A percentile compares a stretch with the other conserved stretches of the same genome.
phyloP scores from a whole-genome alignment of 2,329 filamentous ascomycete genomes.

The Fusarium luffae region DNA sequence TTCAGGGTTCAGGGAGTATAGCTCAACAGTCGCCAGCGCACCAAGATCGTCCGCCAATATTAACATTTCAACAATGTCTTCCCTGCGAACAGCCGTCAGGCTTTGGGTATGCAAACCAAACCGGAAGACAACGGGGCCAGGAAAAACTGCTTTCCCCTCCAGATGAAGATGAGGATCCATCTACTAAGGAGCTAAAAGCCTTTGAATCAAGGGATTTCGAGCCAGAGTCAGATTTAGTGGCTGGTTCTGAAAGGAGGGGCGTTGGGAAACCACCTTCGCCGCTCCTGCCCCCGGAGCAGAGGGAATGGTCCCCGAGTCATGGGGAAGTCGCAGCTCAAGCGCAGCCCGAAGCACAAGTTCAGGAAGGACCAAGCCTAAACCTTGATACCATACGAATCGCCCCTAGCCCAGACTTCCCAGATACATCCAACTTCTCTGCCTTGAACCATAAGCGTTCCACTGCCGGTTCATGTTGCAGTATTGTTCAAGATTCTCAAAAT shows the following conservation, averaged over 20 bases:
- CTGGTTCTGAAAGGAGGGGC: background rate
- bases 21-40: background rate
- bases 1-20: conserved; percentile 4
- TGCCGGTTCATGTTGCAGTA: too few relatives aligned
- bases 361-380: conserved; percentile 2
- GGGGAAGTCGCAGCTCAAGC: background rate
- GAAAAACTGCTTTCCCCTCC: background rate
- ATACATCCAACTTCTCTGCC: background rate
- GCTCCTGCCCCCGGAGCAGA: conserved; percentile 2
- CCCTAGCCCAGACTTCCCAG: background rate
- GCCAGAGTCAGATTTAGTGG: background rate
- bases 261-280: background rate
- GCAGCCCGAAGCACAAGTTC: background rate
- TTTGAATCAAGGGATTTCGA: background rate
- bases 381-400: background rate
- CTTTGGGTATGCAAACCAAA: background rate
- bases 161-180: background rate
- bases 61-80: background rate
- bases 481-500: background rate
- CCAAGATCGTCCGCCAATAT: background rate
- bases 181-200: background rate
- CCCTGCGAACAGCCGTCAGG: background rate
- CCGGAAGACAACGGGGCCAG: background rate
- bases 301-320: background rate
- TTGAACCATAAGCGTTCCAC: background rate